Conservation (phyloP, 306 rosid genomes). For the Medicago ruthenica region DNA sequence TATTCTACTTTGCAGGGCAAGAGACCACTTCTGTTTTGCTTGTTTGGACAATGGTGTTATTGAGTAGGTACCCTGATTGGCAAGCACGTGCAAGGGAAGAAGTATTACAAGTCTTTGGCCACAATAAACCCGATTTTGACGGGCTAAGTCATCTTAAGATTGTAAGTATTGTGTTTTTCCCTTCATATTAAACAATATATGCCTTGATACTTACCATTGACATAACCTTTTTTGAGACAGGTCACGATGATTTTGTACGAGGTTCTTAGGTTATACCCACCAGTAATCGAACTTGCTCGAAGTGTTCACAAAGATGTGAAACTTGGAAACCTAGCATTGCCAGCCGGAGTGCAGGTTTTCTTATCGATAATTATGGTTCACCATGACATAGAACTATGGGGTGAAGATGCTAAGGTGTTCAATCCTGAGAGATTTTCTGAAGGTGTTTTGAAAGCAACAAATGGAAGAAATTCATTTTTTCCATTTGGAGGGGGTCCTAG, state of each 20-base stretch:
- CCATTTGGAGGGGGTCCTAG: slow-evolving; percentile 73
- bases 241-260: not conserved
- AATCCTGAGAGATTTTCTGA: slow-evolving; percentile 65
- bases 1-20: slow-evolving; percentile 1
- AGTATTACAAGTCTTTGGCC: not conserved
- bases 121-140: not conserved
- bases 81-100: not conserved
- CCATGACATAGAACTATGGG: not conserved
- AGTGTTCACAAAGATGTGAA: not conserved
- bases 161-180: not conserved
- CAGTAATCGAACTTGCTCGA: not conserved
- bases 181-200: not conserved
- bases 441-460: slow-evolving; percentile 45
- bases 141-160: not conserved
- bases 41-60: not conserved
- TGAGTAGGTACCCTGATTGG: not conserved
- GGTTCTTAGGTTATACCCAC: slow-evolving; percentile 2
- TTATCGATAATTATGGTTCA: slow-evolving; percentile 29
- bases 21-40: not conserved
- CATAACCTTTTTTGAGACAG: not conserved
- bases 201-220: not conserved
- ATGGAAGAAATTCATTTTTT: slow-evolving; percentile 42
- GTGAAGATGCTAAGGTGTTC: slow-evolving; percentile 59
- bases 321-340: slow-evolving; percentile 42
- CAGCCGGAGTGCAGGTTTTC: not conserved